phyloP scores from a whole-genome alignment of 306 rosid genomes.

The Begonia fuchsioides region DNA sequence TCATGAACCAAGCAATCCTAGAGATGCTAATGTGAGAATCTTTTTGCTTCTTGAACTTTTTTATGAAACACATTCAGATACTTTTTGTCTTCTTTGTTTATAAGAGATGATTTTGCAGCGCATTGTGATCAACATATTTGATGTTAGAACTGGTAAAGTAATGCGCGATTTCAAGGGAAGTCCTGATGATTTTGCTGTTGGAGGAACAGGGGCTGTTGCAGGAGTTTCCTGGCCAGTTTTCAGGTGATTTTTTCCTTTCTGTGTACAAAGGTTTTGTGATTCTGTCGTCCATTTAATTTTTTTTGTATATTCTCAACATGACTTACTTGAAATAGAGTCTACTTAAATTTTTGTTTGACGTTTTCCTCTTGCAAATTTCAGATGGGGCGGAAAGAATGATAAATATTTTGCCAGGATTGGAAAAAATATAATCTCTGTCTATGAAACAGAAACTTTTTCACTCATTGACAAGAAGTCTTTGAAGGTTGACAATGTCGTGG shows the following conservation, averaged over 20 bases:
- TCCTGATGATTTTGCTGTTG: constrained; percentile 72
- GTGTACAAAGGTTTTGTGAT: neutral
- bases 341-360: neutral
- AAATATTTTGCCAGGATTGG: constrained; percentile 89
- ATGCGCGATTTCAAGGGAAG: constrained; percentile 90
- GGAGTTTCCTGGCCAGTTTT: constrained; percentile 92
- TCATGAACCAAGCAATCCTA: constrained; percentile 83
- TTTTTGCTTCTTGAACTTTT: neutral
- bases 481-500: constrained; percentile 80
- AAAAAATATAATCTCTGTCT: constrained; percentile 60
- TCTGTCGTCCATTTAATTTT: neutral
- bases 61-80: neutral
- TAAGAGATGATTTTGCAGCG: constrained; percentile 26
- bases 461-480: constrained; percentile 78
- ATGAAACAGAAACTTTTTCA: constrained; percentile 77
- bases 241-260: constrained; percentile 28
- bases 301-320: neutral
- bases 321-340: neutral
- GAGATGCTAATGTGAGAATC: constrained; percentile 70
- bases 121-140: constrained; percentile 76
- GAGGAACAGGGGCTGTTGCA: constrained; percentile 64
- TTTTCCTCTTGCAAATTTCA: constrained; percentile 11
- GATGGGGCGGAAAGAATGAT: constrained; percentile 81
- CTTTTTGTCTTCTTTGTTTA: constrained; percentile 14
- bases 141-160: constrained; percentile 78